Evolutionary conservation across 331 rosid genomes (phyloP).

Genomic region (Phaseolus coccineus): DNA sequence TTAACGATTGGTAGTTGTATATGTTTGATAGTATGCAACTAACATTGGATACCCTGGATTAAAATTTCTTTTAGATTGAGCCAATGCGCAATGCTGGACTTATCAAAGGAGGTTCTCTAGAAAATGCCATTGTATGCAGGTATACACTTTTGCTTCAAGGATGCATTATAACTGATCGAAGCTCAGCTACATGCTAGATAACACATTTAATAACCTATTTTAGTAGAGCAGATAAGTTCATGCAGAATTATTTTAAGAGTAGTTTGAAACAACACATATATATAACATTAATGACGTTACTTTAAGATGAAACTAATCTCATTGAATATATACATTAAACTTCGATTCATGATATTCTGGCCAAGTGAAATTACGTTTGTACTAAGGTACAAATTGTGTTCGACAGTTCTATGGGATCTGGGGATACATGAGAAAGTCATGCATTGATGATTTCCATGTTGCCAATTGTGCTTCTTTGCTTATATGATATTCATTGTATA

Average conservation of each 20-base stretch:
- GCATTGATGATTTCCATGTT: conserved; percentile 21
- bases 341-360: conserved; percentile 4
- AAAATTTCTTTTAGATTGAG: conserved; percentile 68
- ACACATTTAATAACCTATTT: conserved; percentile 18
- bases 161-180: conserved; percentile 15
- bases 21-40: conserved; percentile 31
- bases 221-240: conserved; percentile 12
- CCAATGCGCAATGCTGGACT: conserved; percentile 80
- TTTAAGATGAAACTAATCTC: conserved; percentile 17
- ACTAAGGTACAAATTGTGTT: not conserved
- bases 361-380: not conserved
- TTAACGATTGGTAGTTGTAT: not conserved
- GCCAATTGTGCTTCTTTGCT: conserved; percentile 8
- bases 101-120: conserved; percentile 82
- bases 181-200: conserved; percentile 28
- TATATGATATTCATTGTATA: conserved; percentile 24
- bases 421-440: conserved; percentile 22
- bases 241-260: not conserved
- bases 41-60: conserved; percentile 26
- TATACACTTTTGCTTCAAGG: conserved; percentile 45
- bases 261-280: conserved; percentile 20
- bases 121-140: conserved; percentile 92
- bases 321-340: conserved; percentile 6
- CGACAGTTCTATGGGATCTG: conserved; percentile 34
- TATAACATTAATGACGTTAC: conserved; percentile 12